These are phyloP conservation scores for Paramecium octaurelia DNA, from an alignment of 73 alveolate genomes.

Conservation along the genomic window DNA sequence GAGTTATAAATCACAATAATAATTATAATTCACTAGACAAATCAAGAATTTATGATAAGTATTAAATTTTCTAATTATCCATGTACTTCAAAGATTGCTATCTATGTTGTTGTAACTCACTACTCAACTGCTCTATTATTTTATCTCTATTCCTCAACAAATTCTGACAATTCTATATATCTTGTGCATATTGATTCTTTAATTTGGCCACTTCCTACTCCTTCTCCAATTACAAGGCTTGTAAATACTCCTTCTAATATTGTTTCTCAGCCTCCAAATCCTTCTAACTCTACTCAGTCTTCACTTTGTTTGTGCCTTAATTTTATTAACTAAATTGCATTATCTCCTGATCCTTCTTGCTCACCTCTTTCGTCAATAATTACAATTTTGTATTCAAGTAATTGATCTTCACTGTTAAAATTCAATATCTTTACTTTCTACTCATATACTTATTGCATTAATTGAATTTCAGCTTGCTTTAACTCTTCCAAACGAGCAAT, in stretches of 20 bases:
- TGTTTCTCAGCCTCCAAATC: background rate
- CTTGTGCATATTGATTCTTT: background rate
- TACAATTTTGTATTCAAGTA: background rate
- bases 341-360: background rate
- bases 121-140: background rate
- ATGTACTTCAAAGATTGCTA: background rate
- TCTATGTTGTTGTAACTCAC: background rate
- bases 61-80: background rate
- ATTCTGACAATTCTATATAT: background rate
- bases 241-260: background rate
- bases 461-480: background rate
- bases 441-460: conserved; percentile 17
- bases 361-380: background rate
- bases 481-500: background rate
- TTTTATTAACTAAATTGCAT: background rate
- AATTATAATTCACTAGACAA: conserved; percentile 4
- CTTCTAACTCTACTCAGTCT: background rate
- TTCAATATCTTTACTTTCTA: background rate
- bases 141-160: background rate
- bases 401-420: background rate
- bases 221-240: background rate
- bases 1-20: background rate
- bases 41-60: background rate
- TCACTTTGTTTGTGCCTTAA: background rate
- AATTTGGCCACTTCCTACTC: background rate